phyloP scores from a whole-genome alignment of 1,139 yeast genomes.

The Yamadazyma blattariae region DNA sequence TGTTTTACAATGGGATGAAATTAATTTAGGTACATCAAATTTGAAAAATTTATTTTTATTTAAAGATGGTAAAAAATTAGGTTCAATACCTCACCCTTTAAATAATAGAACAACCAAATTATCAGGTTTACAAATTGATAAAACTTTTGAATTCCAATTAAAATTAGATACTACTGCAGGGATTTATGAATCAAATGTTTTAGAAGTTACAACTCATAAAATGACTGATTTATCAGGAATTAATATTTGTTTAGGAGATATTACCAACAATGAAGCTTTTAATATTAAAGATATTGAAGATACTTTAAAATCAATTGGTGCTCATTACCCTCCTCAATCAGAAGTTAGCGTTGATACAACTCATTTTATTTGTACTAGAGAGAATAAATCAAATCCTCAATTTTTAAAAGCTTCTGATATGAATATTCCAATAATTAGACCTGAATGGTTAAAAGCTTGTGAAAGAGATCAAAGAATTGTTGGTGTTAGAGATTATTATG shows the following conservation, averaged over 20 bases:
- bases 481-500: conserved; percentile 85
- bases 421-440: conserved; percentile 92
- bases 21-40: conserved; percentile 80
- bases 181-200: conserved; percentile 60
- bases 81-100: conserved; percentile 82
- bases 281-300: conserved; percentile 59
- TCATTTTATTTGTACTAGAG: conserved; percentile 78
- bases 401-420: conserved; percentile 76
- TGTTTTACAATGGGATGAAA: conserved; percentile 89
- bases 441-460: conserved; percentile 97
- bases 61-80: conserved; percentile 77
- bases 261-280: conserved; percentile 60
- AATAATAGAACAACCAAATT: conserved; percentile 81
- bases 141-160: conserved; percentile 75
- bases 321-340: conserved; percentile 61
- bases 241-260: conserved; percentile 84
- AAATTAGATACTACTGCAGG: conserved; percentile 91
- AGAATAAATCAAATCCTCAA: conserved; percentile 57
- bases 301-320: conserved; percentile 73
- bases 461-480: conserved; percentile 85
- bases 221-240: conserved; percentile 96
- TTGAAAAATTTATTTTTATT: conserved; percentile 74
- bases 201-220: conserved; percentile 82
- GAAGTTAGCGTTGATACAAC: conserved; percentile 88
- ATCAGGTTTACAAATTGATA: conserved; percentile 88